Evolutionary conservation across 2,329 filamentous ascomycete genomes (phyloP).

Genomic region (Beauveria sp.): DNA sequence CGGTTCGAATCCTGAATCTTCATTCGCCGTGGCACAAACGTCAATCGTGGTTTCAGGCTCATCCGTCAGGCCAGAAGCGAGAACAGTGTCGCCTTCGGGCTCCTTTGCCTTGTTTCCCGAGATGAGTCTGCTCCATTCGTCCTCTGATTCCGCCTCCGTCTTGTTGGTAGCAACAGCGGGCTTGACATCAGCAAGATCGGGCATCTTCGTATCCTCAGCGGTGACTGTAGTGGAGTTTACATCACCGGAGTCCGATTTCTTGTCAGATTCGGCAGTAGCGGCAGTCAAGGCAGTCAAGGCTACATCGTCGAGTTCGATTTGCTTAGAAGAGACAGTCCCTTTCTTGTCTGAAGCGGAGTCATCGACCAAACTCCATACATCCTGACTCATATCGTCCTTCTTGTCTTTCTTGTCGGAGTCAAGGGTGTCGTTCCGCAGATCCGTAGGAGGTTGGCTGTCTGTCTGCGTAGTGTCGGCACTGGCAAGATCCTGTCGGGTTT

Average conservation of each 20-base stretch:
- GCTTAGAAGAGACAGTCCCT: background rate
- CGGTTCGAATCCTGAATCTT: slow-evolving; percentile 17
- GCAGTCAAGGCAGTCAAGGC: background rate
- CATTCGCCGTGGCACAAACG: background rate
- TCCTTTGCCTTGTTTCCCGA: slow-evolving; percentile 13
- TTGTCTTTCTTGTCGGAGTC: slow-evolving; percentile 26
- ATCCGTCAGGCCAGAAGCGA: background rate
- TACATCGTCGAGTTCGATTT: background rate
- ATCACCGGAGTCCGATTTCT: background rate
- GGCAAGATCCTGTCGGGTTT: slow-evolving; percentile 18
- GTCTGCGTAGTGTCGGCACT: slow-evolving; percentile 19
- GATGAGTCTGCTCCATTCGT: slow-evolving; percentile 13
- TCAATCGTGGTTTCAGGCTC: background rate
- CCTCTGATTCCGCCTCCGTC: background rate
- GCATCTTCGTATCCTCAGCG: background rate
- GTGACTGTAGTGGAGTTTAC: background rate
- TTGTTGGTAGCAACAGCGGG: background rate
- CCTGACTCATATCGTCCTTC: slow-evolving; percentile 23
- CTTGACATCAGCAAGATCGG: background rate
- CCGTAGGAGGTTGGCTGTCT: slow-evolving; percentile 17
- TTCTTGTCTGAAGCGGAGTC: background rate
- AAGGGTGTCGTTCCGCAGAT: slow-evolving; percentile 13
- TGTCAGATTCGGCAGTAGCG: background rate
- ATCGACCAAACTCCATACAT: slow-evolving; percentile 12
- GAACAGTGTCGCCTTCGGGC: background rate